Conservation (phyloP, 2,329 filamentous ascomycete genomes). For the Talaromyces atroroseus region DNA sequence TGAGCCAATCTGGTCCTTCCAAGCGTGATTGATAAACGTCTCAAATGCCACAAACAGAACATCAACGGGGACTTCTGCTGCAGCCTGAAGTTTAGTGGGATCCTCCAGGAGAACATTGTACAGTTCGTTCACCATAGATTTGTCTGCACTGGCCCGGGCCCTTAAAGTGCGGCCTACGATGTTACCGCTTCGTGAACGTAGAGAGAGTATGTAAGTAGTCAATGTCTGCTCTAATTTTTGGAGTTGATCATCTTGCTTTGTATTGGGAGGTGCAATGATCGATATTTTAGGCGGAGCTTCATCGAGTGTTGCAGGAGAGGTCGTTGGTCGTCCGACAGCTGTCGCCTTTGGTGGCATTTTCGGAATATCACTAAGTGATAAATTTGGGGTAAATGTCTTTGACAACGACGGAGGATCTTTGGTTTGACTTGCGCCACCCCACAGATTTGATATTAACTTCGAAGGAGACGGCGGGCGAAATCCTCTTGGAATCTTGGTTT, state of each 20-base stretch:
- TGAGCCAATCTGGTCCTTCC: slow-evolving; percentile 81
- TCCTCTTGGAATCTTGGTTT: slow-evolving; percentile 55
- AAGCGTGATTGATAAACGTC: slow-evolving; percentile 82
- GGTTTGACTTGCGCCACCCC: slow-evolving; percentile 55
- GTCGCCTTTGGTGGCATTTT: slow-evolving; percentile 37
- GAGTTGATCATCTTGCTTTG: slow-evolving; percentile 58
- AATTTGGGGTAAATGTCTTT: slow-evolving; percentile 32
- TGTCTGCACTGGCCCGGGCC: slow-evolving; percentile 64
- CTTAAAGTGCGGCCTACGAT: slow-evolving; percentile 74
- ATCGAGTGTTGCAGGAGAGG: slow-evolving; percentile 29
- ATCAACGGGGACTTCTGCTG: slow-evolving; percentile 71
- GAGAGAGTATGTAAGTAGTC: slow-evolving; percentile 71
- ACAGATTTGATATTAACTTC: slow-evolving; percentile 80
- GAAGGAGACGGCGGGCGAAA: slow-evolving; percentile 80
- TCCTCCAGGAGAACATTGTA: slow-evolving; percentile 85
- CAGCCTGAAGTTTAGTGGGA: slow-evolving; percentile 69
- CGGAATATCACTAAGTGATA: slow-evolving; percentile 40
- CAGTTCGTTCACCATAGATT: slow-evolving; percentile 77
- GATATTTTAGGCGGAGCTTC: slow-evolving; percentile 36
- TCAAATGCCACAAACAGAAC: slow-evolving; percentile 89
- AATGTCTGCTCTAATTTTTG: slow-evolving; percentile 78
- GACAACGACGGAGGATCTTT: slow-evolving; percentile 28
- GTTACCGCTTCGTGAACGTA: slow-evolving; percentile 81
- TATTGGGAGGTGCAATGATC: slow-evolving; percentile 50
- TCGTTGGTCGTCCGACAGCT: slow-evolving; percentile 39